phyloP scores from a whole-genome alignment of 169 alveolate species.

The Eimeria acervulina region DNA sequence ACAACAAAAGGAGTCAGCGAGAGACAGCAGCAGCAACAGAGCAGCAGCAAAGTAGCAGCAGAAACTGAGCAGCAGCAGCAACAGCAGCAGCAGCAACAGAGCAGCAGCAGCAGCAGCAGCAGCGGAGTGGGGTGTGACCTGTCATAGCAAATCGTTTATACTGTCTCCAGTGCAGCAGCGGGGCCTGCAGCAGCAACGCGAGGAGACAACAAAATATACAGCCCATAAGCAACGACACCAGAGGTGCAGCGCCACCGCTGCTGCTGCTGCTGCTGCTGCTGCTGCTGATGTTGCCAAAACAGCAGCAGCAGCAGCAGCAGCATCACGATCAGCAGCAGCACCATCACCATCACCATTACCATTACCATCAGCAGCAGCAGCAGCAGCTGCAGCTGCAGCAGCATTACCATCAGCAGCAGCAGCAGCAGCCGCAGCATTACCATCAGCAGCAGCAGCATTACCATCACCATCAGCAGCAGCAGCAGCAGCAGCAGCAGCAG shows the following conservation, averaged over 20 bases:
- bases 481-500: background rate
- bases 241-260: background rate
- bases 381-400: conserved; percentile 8
- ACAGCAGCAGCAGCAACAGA: too few species aligned
- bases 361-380: background rate
- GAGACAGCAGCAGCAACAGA: too few species aligned
- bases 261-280: background rate
- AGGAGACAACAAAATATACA: too few species aligned
- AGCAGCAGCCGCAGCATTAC: background rate
- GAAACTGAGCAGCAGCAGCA: too few species aligned
- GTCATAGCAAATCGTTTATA: conserved; percentile 85
- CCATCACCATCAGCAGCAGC: background rate
- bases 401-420: conserved; percentile 50
- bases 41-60: too few species aligned
- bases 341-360: background rate
- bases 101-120: too few species aligned
- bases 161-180: conserved; percentile 87
- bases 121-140: background rate
- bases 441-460: background rate
- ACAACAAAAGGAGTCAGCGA: too few species aligned
- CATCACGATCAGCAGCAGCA: background rate
- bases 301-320: background rate
- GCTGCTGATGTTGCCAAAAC: background rate
- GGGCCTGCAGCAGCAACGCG: conserved; percentile 40
- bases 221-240: too few species aligned